These are phyloP conservation scores for Jamesozyma spencerorum DNA, from an alignment of 805 yeast species.

Conservation along the genomic window DNA sequence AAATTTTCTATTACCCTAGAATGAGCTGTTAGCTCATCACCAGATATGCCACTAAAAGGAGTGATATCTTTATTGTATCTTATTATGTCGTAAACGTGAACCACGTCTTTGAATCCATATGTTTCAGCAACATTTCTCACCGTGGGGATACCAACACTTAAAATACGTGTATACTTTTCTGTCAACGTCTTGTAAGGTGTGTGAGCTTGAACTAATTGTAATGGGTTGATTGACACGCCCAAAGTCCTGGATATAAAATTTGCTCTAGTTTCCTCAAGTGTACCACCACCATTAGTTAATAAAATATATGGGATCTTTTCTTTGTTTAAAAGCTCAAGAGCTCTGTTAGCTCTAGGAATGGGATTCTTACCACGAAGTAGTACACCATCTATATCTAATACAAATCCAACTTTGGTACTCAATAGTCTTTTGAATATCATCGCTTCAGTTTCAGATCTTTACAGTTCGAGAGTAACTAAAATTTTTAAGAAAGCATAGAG, in stretches of 20 bases:
- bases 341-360: constrained; percentile 54
- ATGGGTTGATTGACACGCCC: constrained; percentile 37
- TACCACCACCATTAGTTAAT: constrained; percentile 88
- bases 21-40: constrained; percentile 35
- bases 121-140: constrained; percentile 63
- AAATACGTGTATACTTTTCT: constrained; percentile 46
- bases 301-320: constrained; percentile 66
- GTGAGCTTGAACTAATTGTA: constrained; percentile 76
- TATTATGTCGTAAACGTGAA: constrained; percentile 65
- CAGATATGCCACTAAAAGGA: constrained; percentile 72
- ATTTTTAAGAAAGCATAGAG: no score
- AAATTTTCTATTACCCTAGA: constrained; percentile 26
- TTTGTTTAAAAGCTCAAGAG: constrained; percentile 45
- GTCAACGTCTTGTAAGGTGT: constrained; percentile 69
- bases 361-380: constrained; percentile 63
- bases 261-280: constrained; percentile 52
- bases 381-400: constrained; percentile 71
- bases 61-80: constrained; percentile 48
- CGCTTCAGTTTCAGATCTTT: neutral
- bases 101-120: constrained; percentile 72
- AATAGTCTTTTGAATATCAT: constrained; percentile 13
- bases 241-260: constrained; percentile 40
- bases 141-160: constrained; percentile 69
- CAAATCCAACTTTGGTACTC: constrained; percentile 22
- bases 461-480: neutral